These are phyloP conservation scores for Pestalotiopsis fici DNA, from an alignment of 2,329 filamentous ascomycete species.

Conservation along the genomic window DNA sequence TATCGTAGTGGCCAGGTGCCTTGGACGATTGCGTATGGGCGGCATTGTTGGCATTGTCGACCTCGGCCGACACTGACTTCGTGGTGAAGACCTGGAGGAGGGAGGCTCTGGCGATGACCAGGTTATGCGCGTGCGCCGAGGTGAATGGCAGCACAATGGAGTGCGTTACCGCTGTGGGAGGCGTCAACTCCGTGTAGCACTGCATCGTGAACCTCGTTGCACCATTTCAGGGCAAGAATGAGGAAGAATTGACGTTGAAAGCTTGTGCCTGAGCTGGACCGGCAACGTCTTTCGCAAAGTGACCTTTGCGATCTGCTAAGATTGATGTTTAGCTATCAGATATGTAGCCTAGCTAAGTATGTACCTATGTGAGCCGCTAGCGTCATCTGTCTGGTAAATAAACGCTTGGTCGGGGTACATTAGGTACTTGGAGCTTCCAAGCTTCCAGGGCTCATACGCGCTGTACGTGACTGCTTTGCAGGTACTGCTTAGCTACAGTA, in stretches of 20 bases:
- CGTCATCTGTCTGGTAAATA: neutral
- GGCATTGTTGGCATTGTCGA: constrained; percentile 42
- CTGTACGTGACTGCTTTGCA: too few species aligned
- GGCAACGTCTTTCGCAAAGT: neutral
- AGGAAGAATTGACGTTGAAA: neutral
- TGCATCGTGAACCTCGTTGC: constrained; percentile 64
- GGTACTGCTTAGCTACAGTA: too few species aligned
- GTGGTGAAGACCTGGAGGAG: constrained; percentile 88
- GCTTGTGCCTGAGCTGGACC: neutral
- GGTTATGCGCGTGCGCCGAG: constrained; percentile 74
- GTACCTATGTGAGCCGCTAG: neutral
- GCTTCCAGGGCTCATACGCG: too few species aligned
- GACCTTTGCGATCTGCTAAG: neutral
- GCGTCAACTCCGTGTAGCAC: constrained; percentile 94
- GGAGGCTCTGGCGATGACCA: constrained; percentile 90
- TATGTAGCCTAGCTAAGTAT: neutral
- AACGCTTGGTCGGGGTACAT: too few species aligned
- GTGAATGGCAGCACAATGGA: constrained; percentile 79
- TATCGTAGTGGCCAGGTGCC: constrained; percentile 49
- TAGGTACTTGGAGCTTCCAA: neutral
- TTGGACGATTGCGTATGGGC: constrained; percentile 42
- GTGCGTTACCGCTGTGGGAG: constrained; percentile 92
- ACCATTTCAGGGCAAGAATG: constrained; percentile 24
- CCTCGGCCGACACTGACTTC: constrained; percentile 65
- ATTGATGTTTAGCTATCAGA: neutral